phyloP scores from a whole-genome alignment of 257 asterid species.

The Solanum pinnatisectum region DNA sequence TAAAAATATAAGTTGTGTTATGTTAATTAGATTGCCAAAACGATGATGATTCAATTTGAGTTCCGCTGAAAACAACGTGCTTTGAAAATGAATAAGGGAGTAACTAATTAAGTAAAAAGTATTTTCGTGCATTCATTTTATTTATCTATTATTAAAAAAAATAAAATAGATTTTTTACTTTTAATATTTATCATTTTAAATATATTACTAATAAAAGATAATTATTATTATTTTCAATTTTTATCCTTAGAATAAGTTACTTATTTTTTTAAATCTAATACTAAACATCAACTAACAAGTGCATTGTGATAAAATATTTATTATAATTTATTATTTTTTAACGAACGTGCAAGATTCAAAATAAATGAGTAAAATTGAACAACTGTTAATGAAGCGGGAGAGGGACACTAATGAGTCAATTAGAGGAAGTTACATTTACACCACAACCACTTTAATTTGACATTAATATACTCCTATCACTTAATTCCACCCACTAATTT shows the following conservation, averaged over 20 bases:
- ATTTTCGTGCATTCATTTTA: no score
- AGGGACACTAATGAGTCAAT: neutral
- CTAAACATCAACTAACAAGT: neutral
- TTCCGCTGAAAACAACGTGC: neutral
- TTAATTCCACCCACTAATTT: neutral
- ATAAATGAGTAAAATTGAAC: neutral
- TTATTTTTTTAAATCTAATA: neutral
- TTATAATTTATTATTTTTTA: no score
- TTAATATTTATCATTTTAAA: neutral
- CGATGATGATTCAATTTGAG: neutral
- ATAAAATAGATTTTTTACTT: no score
- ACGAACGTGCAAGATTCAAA: rapidly evolving
- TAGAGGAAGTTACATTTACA: neutral
- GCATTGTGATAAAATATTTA: no score
- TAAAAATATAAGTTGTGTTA: neutral
- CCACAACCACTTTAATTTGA: neutral
- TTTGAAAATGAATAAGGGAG: neutral
- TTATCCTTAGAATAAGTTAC: no score
- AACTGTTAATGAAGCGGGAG: neutral
- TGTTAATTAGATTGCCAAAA: neutral
- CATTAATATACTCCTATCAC: neutral
- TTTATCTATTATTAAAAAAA: no score
- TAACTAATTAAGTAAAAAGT: neutral
- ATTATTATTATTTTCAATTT: no score
- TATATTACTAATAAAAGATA: neutral